Evolutionary conservation across 768 basidiomycete species (phyloP), one percentile per base, ranked within the genome.

Genomic region (Lactarius hengduanensis): DNA sequence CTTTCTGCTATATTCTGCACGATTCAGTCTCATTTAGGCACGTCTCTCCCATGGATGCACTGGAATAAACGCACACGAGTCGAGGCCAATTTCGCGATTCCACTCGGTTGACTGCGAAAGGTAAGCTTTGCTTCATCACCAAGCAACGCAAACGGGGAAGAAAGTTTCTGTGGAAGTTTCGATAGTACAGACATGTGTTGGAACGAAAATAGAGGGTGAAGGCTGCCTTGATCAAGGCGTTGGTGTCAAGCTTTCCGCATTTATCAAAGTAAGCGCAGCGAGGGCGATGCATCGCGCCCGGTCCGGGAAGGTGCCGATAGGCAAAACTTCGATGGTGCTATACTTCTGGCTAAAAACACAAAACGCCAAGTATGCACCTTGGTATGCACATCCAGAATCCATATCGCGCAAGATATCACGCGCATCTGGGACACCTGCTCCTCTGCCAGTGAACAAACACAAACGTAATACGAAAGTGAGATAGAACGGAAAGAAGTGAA

Each of bases 81-180:
- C 16, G 86, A 81, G 57, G 86, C 83, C 53, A 97, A 76, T 74
- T 92, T 90, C 58, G 86, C 81, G 59, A 97, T 87, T 20, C 94
- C 94, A 53, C 83, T 82, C 0, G 91, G 85, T 66, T 90, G 90
- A 70, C 87, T 91, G 47, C 92, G 87, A 76, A 97, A 97, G 13
- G 88, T 87, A 20, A 97, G 86, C 76, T 96, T 96, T 57, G 92
- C 88, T 73, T 94, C 91, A 74, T 96, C 94, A 6, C 88, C 88
- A 40, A 94, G 76, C 22, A 93, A 74, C n/a, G 88, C 86, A 75
- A 93, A 88, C 16, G 91, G 90, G 18, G 88, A 85, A 13, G 85
- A 84, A 59, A 93, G 80, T 71, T 83, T 87, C 73, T 86, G 87
- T 13, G 91, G 90, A 63, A 92, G 77, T 71, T 82, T 90, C 26